Evolutionary conservation across 352 stramenopile species (phyloP), one percentile per base, ranked within the genome.

Genomic region (Phytopythium kandeliae): DNA sequence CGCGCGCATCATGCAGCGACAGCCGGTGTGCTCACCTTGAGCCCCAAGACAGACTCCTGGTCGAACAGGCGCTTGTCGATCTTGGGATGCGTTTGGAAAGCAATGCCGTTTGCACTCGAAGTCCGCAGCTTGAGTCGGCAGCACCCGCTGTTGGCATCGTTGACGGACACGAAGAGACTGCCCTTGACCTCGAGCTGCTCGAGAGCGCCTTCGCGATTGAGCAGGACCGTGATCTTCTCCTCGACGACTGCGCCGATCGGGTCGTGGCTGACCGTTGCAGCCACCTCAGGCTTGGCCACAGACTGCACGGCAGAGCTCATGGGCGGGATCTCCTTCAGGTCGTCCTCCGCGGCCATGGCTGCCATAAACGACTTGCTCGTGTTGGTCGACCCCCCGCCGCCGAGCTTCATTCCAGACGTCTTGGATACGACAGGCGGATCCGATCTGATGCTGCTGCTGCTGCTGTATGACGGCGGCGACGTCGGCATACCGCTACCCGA

Each of bases 21-120:
- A 19, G 37, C 3, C 35, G 35, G 1, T 2, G 5, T n/a, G n/a
- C 31, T 0, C 41, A 76, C 68, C 57, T 89, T 89, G 38, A 95
- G 60, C 30, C 71, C 84, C 25, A 95, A 59, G 9, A 92, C 69
- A 9, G 77, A 89, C 45, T 92, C 78, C 36, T 79, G 71, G 49
- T 95, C 84, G 38, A 92, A 95, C 21, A 95, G 60, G 35, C 72
- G 84, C 74, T 95, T 95, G 74, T 95, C 84, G 42, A 95, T 71
- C 59, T 95, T 95, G 4, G 84, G 84, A 54, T 95, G 84, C 24
- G 84, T 92, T 68, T 90, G 84, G 65, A 92, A 91, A 11, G 74
- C 78, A 37, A 95, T 77, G 40, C 81, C 84, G 33, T 91, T 86
- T 4, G 63, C 74, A 12, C 57, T 67, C 44, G 76, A 82, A 31